Evolutionary conservation across 371 early-diverging fungal genomes (phyloP).

Genomic region (Chytridiales sp.): DNA sequence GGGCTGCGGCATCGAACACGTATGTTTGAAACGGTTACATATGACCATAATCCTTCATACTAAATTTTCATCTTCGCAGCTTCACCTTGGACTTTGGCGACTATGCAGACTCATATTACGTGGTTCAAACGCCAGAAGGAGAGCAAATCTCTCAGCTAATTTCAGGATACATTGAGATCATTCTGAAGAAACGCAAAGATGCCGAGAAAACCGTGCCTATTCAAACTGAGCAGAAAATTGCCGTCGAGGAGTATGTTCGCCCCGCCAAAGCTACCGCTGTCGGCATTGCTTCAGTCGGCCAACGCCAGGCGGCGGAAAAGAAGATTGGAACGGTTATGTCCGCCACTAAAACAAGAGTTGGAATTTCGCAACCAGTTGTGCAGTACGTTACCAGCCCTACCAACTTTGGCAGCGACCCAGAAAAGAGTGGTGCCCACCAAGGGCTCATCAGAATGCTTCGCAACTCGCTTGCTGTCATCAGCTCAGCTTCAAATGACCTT

Average conservation of each 20-base stretch:
- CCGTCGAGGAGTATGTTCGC: slow-evolving; percentile 51
- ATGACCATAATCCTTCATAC: slow-evolving; percentile 1
- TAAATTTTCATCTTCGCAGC: slow-evolving; percentile 16
- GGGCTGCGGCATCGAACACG: slow-evolving; percentile 55
- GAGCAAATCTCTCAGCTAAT: slow-evolving; percentile 59
- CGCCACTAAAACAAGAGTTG: slow-evolving; percentile 29
- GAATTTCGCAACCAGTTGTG: slow-evolving; percentile 23
- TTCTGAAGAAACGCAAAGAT: slow-evolving; percentile 54
- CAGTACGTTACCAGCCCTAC: slow-evolving; percentile 10
- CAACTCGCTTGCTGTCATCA: slow-evolving; percentile 45
- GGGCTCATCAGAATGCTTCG: slow-evolving; percentile 38
- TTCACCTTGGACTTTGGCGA: slow-evolving; percentile 65
- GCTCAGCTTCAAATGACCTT: slow-evolving; percentile 33
- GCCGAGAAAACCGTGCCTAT: slow-evolving; percentile 39
- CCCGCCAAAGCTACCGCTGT: slow-evolving; percentile 46
- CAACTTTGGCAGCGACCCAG: slow-evolving; percentile 23
- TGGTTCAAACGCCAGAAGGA: slow-evolving; percentile 57
- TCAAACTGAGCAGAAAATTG: slow-evolving; percentile 50
- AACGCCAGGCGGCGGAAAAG: slow-evolving; percentile 33
- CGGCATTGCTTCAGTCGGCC: slow-evolving; percentile 17
- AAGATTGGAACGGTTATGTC: slow-evolving; percentile 30
- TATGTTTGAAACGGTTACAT: slow-evolving; percentile 12
- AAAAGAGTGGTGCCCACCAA: slow-evolving; percentile 44
- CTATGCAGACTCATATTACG: slow-evolving; percentile 52
- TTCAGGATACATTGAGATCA: slow-evolving; percentile 63